Base-by-base conservation (phyloP, 2,329 filamentous ascomycete genomes). In the Metarhizium robertsii region DNA sequence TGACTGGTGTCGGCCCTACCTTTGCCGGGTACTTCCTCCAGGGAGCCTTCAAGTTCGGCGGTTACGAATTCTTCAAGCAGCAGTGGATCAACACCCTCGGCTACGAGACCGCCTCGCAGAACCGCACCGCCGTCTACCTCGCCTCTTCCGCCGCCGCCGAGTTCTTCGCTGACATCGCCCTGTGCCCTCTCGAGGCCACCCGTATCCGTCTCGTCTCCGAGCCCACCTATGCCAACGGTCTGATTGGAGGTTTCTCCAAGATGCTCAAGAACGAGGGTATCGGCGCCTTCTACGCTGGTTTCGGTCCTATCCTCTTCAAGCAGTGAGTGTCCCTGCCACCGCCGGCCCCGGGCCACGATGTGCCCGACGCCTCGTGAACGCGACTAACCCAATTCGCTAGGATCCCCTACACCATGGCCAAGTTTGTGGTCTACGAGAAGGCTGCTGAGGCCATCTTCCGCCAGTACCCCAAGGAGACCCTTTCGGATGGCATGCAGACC, bases 21-120 rank as follows among this genome's bases (percentile, higher is more conserved):
- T 85, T 85, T 64, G 88, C 90, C 62, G 90, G 90, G 74, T 95
- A 95, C 80, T 95, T 95, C 86, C 85, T 95, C 67, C 90, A 95
- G 79, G 90, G 90, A 71, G 87, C 89, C 67, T 85, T 94, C 82
- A 95, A 95, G 79, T 94, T 94, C 74, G 90, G 90, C 74, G 90
- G 90, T 73, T 95, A 95, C 76, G 90, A 95, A 79, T 86, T 95
- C 78, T 95, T 95, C 87, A 95, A 95, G 86, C 84, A 92, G 79
- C 88, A 94, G 77, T 83, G 79, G 70, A 94, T 95, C 75, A 87
- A 90, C 79, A 60, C 79, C 60, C 75, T 95, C 68, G 90, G 90
- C 69, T 85, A 85, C 71, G 88, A 92, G 75, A 83, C 79, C 62
- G 88, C 88, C 65, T 79, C 80, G 66, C 81, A 90, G 74, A 90